A percentile compares a stretch with the other conserved stretches of the same genome.
Conservation (phyloP, 306 rosid genomes). For the Prinsepia uniflora region DNA sequence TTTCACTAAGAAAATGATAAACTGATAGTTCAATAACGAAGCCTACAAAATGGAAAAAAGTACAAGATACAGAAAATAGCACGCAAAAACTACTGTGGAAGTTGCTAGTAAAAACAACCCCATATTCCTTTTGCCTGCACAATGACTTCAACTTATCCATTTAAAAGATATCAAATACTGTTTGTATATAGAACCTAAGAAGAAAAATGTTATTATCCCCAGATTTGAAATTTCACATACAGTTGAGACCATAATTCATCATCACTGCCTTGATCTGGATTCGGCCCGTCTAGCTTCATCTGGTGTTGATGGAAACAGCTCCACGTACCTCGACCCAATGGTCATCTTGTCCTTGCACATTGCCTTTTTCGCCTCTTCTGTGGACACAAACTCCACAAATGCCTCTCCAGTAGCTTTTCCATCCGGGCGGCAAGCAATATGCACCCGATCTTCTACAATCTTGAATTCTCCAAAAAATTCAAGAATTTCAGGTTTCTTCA, state of each 20-base stretch:
- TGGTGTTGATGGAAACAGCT: slow-evolving; percentile 94
- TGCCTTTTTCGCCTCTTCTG: slow-evolving; percentile 86
- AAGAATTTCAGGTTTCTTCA: slow-evolving; percentile 55
- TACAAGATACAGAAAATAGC: neutral
- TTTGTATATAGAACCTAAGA: slow-evolving; percentile 6
- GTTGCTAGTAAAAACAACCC: neutral
- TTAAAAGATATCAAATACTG: slow-evolving; percentile 1
- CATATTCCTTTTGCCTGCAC: neutral
- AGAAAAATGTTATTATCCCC: slow-evolving; percentile 10
- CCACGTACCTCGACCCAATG: slow-evolving; percentile 96
- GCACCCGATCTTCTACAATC: slow-evolving; percentile 70
- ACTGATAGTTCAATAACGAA: neutral
- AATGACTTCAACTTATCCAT: slow-evolving; percentile 2
- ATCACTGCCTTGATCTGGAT: slow-evolving; percentile 93
- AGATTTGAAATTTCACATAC: slow-evolving; percentile 6
- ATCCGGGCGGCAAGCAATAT: slow-evolving; percentile 89
- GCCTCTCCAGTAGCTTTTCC: slow-evolving; percentile 99
- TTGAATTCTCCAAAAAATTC: slow-evolving; percentile 78
- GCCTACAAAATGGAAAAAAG: neutral
- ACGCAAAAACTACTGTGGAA: neutral
- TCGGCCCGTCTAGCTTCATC: slow-evolving; percentile 96
- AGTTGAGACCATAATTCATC: slow-evolving; percentile 2
- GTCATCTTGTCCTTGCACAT: slow-evolving; percentile 98
- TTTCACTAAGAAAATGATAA: neutral
- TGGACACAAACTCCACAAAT: slow-evolving; percentile 80